Evolutionary conservation across 495 filamentous ascomycete genomes (phyloP).

Genomic region (Geoglossum glabrum): DNA sequence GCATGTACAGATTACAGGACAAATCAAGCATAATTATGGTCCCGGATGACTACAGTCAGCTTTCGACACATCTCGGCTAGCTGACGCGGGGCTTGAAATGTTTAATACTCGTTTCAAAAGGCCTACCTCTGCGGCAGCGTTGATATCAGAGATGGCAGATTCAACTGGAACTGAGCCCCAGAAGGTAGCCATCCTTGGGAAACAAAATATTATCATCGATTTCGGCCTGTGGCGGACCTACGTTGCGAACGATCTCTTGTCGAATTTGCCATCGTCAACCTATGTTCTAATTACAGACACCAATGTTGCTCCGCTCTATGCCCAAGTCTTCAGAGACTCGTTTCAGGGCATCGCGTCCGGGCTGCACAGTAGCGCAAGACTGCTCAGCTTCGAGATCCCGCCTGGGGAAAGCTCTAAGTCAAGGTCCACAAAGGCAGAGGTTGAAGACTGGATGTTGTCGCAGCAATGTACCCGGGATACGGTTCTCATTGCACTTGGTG

Average conservation of each 20-base stretch:
- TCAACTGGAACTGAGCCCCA: conserved; percentile 13
- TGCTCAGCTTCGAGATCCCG: conserved; percentile 70
- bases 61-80: too few relatives aligned
- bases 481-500: conserved; percentile 86
- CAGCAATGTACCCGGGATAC: conserved; percentile 86
- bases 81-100: too few relatives aligned
- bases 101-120: too few relatives aligned
- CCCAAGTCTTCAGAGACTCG: conserved; percentile 47
- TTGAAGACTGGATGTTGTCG: conserved; percentile 93
- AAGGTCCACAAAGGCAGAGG: conserved; percentile 75
- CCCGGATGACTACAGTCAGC: too few relatives aligned
- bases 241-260: conserved; percentile 63
- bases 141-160: neutral
- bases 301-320: conserved; percentile 67
- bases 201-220: conserved; percentile 74
- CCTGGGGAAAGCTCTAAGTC: conserved; percentile 90
- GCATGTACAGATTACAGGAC: too few relatives aligned
- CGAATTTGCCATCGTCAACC: conserved; percentile 59
- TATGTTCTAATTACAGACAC: conserved; percentile 95
- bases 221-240: conserved; percentile 76
- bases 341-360: conserved; percentile 39
- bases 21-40: too few relatives aligned
- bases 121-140: neutral
- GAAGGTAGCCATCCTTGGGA: conserved; percentile 34
- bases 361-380: conserved; percentile 34